Evolutionary conservation across 345 rosid genomes (phyloP), one percentile per base, ranked within the genome.

Genomic region (Dipteronia dyeriana): DNA sequence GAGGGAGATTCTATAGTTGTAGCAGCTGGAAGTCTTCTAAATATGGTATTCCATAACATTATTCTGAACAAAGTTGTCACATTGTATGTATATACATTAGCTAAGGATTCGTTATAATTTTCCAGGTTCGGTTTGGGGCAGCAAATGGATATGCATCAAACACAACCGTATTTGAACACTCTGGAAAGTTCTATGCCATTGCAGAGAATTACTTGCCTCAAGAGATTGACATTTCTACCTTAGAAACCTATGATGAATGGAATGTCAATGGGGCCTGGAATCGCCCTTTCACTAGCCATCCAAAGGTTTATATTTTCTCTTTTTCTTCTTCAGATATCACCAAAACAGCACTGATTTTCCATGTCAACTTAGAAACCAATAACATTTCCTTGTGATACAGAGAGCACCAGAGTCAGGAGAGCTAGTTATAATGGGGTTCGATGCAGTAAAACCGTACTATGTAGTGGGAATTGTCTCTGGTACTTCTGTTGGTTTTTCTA

Each of bases 391-490:
- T 66, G 41, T 59, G 20, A 25, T 5, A 25, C 85, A 86, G 86
- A 86, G 57, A 80, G 89, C 82, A 71, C 89, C 87, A 26, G 82
- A 49, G 0, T 70, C 78, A 1, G 87, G 91, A 12, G 89, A 88
- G 75, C 83, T 84, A 45, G 87, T 86, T 9, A 75, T 79, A 59
- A 70, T 84, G 56, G 89, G 89, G 64, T 65, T 83, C 34, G 61
- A 84, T 71, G 76, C 80, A 39, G 72, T 25, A 4, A 82, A 83
- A 75, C 89, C 91, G 7, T 86, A 74, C 73, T 22, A 56, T 56
- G 84, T 75, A 67, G 59, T 86, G 34, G 91, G 89, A 66, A 76
- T 88, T 17, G 49, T 88, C 57, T 86, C 88, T 20, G 88, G 89
- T 88, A 83, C 12, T 53, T 4, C 0, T 23, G 23, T 2, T 60